Evolutionary conservation across 306 rosid genomes (phyloP).

Genomic region (Heteromeles arbutifolia): DNA sequence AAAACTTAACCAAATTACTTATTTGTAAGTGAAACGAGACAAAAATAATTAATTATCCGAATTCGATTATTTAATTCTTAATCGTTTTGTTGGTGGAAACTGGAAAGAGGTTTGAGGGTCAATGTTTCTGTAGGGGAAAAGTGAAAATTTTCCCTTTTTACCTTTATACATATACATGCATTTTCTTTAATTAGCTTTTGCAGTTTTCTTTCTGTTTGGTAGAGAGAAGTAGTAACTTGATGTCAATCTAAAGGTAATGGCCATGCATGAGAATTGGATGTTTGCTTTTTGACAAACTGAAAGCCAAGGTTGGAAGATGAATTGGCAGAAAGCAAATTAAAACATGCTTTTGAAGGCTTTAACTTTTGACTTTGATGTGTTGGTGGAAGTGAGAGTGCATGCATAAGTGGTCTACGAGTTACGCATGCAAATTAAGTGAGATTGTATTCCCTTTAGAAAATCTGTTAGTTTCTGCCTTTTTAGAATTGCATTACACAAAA

Average conservation of each 20-base stretch:
- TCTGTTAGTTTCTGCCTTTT: background rate
- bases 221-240: constrained; percentile 23
- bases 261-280: constrained; percentile 19
- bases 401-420: constrained; percentile 26
- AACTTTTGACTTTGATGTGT: constrained; percentile 57
- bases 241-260: constrained; percentile 25
- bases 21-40: background rate
- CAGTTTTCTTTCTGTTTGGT: constrained; percentile 21
- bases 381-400: constrained; percentile 47
- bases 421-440: constrained; percentile 22
- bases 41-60: background rate
- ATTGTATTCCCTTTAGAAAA: background rate
- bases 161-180: background rate
- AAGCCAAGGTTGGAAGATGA: constrained; percentile 22
- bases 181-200: constrained; percentile 22
- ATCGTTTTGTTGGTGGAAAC: constrained; percentile 3
- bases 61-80: background rate
- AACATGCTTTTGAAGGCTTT: constrained; percentile 34
- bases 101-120: constrained; percentile 1
- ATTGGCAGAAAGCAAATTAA: constrained; percentile 23
- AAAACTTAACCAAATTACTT: constrained; percentile 12
- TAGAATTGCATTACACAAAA: background rate
- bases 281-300: constrained; percentile 32
- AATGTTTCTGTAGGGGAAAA: background rate
- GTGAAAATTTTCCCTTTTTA: background rate